A percentile compares a stretch with the other conserved stretches of the same genome.
Conservation (phyloP, 345 rosid species). For the Rhizophora apiculata region DNA sequence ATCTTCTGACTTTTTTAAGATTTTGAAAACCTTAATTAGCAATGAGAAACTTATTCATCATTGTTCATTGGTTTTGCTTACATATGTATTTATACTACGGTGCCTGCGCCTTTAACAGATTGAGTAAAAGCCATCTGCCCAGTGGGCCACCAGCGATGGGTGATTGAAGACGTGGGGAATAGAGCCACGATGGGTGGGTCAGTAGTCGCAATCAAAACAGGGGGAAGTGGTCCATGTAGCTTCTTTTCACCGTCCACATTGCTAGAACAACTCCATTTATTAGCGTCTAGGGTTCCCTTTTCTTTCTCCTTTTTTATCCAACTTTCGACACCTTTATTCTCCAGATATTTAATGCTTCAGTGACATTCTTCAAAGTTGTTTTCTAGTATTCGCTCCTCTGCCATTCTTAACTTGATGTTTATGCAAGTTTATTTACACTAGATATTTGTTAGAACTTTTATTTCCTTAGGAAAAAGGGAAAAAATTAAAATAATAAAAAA, state of each 20-base stretch:
- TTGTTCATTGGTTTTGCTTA: too few species aligned
- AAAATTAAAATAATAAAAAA: too few species aligned
- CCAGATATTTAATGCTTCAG: background rate
- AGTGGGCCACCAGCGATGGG: slow-evolving; percentile 1
- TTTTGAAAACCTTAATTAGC: too few species aligned
- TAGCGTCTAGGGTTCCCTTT: background rate
- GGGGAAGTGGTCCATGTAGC: background rate
- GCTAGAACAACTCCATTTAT: background rate
- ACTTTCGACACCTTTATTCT: background rate
- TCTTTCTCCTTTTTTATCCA: background rate
- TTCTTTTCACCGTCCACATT: background rate
- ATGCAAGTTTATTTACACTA: background rate
- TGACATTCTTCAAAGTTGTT: slow-evolving; percentile 1
- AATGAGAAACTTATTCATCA: too few species aligned
- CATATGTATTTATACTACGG: too few species aligned
- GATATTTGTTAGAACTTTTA: background rate
- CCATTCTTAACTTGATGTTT: background rate
- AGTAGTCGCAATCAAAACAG: slow-evolving; percentile 13
- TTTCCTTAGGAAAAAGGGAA: too few species aligned
- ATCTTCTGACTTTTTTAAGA: too few species aligned
- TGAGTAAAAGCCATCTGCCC: background rate
- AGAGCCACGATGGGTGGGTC: background rate
- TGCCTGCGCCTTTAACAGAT: too few species aligned
- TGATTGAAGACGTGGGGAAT: slow-evolving; percentile 9
- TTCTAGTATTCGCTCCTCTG: too few species aligned